Evolutionary conservation across 176 grass and related monocot genomes (phyloP).

Genomic region (Hyparrhenia diplandra): DNA sequence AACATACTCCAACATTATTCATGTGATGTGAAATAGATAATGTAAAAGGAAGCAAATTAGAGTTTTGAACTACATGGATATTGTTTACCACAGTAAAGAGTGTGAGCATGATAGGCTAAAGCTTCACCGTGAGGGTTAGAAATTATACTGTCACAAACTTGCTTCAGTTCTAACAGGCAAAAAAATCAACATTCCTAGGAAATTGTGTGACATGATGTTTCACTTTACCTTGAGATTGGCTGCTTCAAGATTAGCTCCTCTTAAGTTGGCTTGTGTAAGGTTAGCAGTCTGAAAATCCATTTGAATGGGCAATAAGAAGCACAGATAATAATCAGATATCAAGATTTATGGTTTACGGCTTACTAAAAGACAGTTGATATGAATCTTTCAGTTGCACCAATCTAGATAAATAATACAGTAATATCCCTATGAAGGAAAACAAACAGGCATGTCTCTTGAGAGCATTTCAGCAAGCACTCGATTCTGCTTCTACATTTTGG

Average conservation of each 20-base stretch:
- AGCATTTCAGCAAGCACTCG: neutral
- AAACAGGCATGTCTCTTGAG: neutral
- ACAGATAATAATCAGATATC: slow-evolving; percentile 16
- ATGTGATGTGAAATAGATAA: neutral
- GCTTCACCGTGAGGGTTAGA: neutral
- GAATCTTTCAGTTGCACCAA: slow-evolving; percentile 10
- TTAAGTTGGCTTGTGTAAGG: slow-evolving; percentile 57
- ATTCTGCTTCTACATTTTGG: neutral
- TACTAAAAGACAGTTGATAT: neutral
- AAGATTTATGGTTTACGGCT: neutral
- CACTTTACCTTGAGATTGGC: slow-evolving; percentile 89
- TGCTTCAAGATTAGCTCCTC: slow-evolving; percentile 89
- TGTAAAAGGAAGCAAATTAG: neutral
- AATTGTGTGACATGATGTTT: neutral
- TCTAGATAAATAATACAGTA: neutral
- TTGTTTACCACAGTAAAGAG: too few relatives aligned
- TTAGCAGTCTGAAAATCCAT: slow-evolving; percentile 71
- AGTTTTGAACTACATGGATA: neutral
- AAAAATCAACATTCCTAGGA: neutral
- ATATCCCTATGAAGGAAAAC: neutral
- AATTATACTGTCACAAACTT: too few relatives aligned
- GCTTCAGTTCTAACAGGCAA: neutral
- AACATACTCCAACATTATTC: neutral
- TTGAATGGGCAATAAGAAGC: slow-evolving; percentile 19
- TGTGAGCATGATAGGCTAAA: neutral